phyloP scores from a whole-genome alignment of 345 rosid genomes.

The Aethionema arabicum region DNA sequence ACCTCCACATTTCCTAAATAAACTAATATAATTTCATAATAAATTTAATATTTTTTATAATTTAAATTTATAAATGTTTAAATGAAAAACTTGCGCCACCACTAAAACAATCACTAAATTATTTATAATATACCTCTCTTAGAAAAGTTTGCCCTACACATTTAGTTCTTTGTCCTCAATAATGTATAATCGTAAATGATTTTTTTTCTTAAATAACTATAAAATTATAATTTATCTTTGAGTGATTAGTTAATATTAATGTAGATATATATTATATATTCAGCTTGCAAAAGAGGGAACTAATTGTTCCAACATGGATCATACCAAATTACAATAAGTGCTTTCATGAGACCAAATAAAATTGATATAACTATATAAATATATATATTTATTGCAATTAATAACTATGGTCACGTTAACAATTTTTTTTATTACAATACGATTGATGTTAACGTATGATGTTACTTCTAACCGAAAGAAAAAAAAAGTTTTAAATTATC shows the following conservation, averaged over 20 bases:
- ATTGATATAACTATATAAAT: not conserved
- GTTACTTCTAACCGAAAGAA: slow-evolving; percentile 28
- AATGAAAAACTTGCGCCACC: too few relatives aligned
- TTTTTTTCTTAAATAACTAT: too few relatives aligned
- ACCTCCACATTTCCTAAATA: too few relatives aligned
- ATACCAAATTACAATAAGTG: slow-evolving; percentile 3
- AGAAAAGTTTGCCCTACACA: too few relatives aligned
- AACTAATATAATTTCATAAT: too few relatives aligned
- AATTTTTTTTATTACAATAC: slow-evolving; percentile 16
- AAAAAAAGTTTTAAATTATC: slow-evolving; percentile 5
- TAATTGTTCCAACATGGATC: slow-evolving; percentile 15
- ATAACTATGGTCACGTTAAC: slow-evolving; percentile 24
- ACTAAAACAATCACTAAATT: too few relatives aligned
- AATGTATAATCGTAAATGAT: too few relatives aligned
- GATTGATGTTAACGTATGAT: slow-evolving; percentile 38
- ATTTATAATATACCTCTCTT: too few relatives aligned
- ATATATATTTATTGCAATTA: slow-evolving; percentile 11
- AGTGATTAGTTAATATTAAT: not conserved
- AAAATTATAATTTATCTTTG: too few relatives aligned
- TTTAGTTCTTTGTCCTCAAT: too few relatives aligned
- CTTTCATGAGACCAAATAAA: not conserved
- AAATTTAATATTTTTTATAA: too few relatives aligned
- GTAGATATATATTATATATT: slow-evolving; percentile 9
- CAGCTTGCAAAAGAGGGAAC: slow-evolving; percentile 30
- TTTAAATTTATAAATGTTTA: too few relatives aligned